Conservation (phyloP, 148 eudicot genomes). For the Linanthus parryae region DNA sequence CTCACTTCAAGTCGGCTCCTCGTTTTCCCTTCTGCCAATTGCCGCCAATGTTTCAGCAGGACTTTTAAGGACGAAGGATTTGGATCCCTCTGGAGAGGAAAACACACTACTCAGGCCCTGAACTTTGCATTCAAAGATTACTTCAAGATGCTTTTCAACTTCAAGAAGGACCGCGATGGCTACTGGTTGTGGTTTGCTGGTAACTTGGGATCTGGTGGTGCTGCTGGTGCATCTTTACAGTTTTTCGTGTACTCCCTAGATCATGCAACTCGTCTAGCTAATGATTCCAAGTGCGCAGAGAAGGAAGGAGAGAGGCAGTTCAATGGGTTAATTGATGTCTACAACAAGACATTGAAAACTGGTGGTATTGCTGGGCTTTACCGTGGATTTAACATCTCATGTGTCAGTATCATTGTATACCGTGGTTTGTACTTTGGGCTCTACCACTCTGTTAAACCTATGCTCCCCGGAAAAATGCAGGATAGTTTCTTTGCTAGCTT, state of each 20-base stretch:
- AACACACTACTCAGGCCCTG: not conserved
- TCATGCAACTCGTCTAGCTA: slow-evolving; percentile 7
- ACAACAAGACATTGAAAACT: not conserved
- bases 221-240: slow-evolving; percentile 9
- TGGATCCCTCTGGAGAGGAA: too few species aligned
- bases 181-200: slow-evolving; percentile 9
- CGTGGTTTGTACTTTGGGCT: slow-evolving; percentile 8
- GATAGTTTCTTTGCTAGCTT: slow-evolving; percentile 7
- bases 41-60: too few species aligned
- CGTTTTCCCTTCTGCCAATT: too few species aligned
- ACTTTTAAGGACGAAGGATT: too few species aligned
- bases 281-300: slow-evolving; percentile 6
- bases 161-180: slow-evolving; percentile 12
- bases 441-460: slow-evolving; percentile 3
- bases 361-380: slow-evolving; percentile 9
- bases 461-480: slow-evolving; percentile 3
- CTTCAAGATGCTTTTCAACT: slow-evolving; percentile 9
- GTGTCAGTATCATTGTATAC: slow-evolving; percentile 9
- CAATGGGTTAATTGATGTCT: slow-evolving; percentile 7
- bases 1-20: too few species aligned
- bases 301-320: slow-evolving; percentile 7
- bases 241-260: slow-evolving; percentile 5
- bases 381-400: slow-evolving; percentile 10
- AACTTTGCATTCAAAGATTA: slow-evolving; percentile 9
- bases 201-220: slow-evolving; percentile 12